Evolutionary conservation across 2,329 filamentous ascomycete species (phyloP), one percentile per base, ranked within the genome.

Genomic region (Fusarium longipes): DNA sequence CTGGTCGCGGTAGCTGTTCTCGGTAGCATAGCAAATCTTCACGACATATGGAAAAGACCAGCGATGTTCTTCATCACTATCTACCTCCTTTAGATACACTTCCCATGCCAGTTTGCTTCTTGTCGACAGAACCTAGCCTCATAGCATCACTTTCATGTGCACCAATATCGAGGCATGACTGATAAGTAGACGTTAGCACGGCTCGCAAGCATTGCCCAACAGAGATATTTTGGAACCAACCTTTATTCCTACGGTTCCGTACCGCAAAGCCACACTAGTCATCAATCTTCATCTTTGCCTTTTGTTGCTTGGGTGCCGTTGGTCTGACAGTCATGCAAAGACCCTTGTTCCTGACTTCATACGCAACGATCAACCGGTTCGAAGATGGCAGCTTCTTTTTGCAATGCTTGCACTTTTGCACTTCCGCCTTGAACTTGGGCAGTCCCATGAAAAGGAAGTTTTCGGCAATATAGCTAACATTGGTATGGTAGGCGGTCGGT

Each of bases 401-500:
- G 25, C 35, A 51, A n/a, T 36, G 35, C 12, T 51, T 64, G 29
- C 36, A 22, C 27, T n/a, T 57, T 17, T 43, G 38, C 24, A 36
- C 48, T 8, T 27, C 43, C 10, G 32, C 33, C 29, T 40, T 66
- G 32, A 52, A 38, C 6, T 49, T 44, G 2, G 63, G 57, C 4
- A 66, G 18, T 12, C 63, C 63, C 51, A 66, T 66, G 18, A 67
- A 63, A 14, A 66, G 53, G n/a, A 67, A 17, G n/a, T 53, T 57
- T 20, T 66, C 51, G 4, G 50, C 63, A 33, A 67, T 8, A 22
- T 47, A 30, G 30, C 44, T 38, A 14, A 22, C 35, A 27, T 35
- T 24, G 8, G 10, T 32, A 20, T 49, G 39, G 14, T 33, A 36
- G 17, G 38, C 29, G 4, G 39, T 27, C 11, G 43, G 35, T 20